Percentiles rank a stretch among this genome's conserved stretches.
Conservation (phyloP, 139 green algal species). For the Asterochloris sp. region DNA sequence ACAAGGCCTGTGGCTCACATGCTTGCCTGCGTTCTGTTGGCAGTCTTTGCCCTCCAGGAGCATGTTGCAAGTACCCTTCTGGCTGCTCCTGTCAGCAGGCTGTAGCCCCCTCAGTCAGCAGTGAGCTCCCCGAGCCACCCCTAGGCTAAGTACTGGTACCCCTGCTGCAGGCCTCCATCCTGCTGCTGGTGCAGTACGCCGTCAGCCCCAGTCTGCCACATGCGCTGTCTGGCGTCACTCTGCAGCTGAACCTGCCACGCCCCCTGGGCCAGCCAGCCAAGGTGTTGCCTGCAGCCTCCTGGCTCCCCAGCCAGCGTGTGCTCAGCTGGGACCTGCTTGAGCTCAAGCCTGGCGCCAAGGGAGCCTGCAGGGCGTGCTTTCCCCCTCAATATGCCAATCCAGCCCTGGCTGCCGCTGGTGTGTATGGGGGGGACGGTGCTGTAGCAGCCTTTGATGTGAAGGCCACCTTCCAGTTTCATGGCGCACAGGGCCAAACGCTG, state of each 20-base stretch:
- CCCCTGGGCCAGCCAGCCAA: conserved; percentile 8
- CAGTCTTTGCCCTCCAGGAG: too few relatives aligned
- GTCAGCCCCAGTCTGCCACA: conserved; percentile 2
- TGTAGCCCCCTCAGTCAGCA: too few relatives aligned
- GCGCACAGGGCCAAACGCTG: conserved; percentile 6
- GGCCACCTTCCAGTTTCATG: conserved; percentile 10
- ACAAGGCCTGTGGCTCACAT: too few relatives aligned
- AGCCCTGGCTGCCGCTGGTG: not conserved
- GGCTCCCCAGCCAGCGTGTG: conserved; percentile 10
- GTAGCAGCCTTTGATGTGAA: not conserved
- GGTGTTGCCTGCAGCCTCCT: conserved; percentile 17
- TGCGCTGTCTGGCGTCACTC: not conserved
- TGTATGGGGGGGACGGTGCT: not conserved
- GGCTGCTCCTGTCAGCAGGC: too few relatives aligned
- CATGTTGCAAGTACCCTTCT: too few relatives aligned
- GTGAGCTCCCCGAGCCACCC: not conserved
- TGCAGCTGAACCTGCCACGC: conserved; percentile 15
- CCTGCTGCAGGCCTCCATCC: not conserved
- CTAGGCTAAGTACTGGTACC: not conserved
- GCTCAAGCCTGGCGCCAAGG: conserved; percentile 6
- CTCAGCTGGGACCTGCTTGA: conserved; percentile 12
- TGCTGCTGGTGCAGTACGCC: conserved; percentile 14
- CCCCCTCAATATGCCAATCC: not conserved
- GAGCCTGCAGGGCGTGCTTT: not conserved
- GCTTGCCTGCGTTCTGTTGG: too few relatives aligned